These are phyloP conservation scores for Mucor piriformis DNA, from an alignment of 371 early-diverging fungal genomes.

Conservation along the genomic window DNA sequence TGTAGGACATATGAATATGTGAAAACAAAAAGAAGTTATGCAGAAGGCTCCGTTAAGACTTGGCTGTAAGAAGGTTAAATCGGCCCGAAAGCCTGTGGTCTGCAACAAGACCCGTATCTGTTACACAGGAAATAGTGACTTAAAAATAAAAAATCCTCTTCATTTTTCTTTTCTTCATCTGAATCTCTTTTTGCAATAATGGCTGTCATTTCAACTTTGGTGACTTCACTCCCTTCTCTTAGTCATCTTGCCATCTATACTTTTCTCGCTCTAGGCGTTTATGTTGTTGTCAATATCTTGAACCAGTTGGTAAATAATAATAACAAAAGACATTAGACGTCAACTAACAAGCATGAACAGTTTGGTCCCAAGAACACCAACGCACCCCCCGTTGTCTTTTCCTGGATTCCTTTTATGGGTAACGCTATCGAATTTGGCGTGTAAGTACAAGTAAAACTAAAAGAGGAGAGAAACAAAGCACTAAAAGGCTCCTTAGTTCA, in stretches of 20 bases:
- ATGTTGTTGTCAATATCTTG: slow-evolving; percentile 42
- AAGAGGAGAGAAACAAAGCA: not conserved
- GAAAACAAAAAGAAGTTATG: no score
- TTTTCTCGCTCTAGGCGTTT: slow-evolving; percentile 32
- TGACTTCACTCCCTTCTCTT: slow-evolving; percentile 21
- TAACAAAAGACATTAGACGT: not conserved
- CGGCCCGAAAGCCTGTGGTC: slow-evolving; percentile 9
- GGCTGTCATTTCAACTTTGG: slow-evolving; percentile 31
- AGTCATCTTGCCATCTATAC: slow-evolving; percentile 29
- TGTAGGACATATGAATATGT: no score
- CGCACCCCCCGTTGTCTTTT: slow-evolving; percentile 84
- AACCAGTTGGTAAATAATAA: slow-evolving; percentile 45
- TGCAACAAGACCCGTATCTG: slow-evolving; percentile 20
- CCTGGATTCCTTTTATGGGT: slow-evolving; percentile 91
- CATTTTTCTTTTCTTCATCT: slow-evolving; percentile 1
- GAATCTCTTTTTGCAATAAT: slow-evolving; percentile 7
- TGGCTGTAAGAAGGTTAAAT: slow-evolving; percentile 7
- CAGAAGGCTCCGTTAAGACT: slow-evolving; percentile 23
- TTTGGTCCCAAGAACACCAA: slow-evolving; percentile 59
- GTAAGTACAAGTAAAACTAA: slow-evolving; percentile 29
- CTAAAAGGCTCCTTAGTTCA: no score
- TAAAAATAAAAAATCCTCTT: not conserved
- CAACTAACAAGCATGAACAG: no score
- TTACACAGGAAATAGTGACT: slow-evolving; percentile 13
- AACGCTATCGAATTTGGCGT: slow-evolving; percentile 87